Base-by-base conservation (phyloP, 2,329 filamentous ascomycete species). In the Daldinia sp. region DNA sequence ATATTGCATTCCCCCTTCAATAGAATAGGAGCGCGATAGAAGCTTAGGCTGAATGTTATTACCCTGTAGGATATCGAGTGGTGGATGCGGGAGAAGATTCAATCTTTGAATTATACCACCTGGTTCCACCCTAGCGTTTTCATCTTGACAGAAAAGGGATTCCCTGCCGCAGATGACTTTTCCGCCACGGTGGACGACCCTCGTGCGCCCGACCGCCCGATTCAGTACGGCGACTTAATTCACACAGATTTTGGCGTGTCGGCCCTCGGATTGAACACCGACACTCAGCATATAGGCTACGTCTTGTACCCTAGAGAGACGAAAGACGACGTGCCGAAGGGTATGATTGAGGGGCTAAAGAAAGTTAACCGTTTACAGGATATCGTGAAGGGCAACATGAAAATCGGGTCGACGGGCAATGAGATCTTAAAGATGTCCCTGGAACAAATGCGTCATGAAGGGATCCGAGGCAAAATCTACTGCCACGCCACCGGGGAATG, bases 261-360 rank as follows among this genome's bases (percentile, higher is more conserved):
- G 4, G 80, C 80, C 0, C 68, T 83, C 58, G 79, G 80, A 1
- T 70, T 83, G 63, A 82, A 82, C 62, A 83, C 81, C 1, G 81
- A 82, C 58, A 83, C 82, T 1, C 81, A 84, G 71, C 82, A 84
- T 47, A 70, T 84, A 3, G 81, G 76, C 0, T 84, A 83, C 60
- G 81, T 84, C 11, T 74, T 83, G 13, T 70, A 73, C 4, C 81
- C 81, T 0, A 79, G 74, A 15, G 75, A 81, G 69, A 77, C 76
- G 7, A 77, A 77, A 35, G 70, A 71, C 1, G 77, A 81, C 39
- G 75, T 83, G 1, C 81, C 81, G 1, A 59, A 71, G 48, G 77
- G 78, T 2, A 68, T 83, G 27, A 63, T 75, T 11, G 77, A 79
- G 13, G 82, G 82, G 0, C 68, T 84, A 61, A 73, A 70, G 53